Percentiles rank a stretch among this genome's conserved stretches.
phyloP scores from a whole-genome alignment of 352 stramenopile species.

The Globisporangium spiculum region DNA sequence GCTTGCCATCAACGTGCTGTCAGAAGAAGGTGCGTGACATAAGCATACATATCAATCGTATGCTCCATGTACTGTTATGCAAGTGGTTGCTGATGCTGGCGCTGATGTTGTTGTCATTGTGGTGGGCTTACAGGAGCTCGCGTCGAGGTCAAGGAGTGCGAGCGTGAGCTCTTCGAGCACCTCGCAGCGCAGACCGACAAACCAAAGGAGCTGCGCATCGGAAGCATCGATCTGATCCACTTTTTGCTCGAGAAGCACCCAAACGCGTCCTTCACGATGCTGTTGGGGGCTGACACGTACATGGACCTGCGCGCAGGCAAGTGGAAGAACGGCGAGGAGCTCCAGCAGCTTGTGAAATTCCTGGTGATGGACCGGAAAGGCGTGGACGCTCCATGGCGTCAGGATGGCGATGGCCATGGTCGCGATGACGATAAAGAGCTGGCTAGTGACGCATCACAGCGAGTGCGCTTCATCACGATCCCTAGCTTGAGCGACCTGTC shows the following conservation, averaged over 20 bases:
- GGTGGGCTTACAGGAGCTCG: slow-evolving; percentile 18
- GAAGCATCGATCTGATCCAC: slow-evolving; percentile 72
- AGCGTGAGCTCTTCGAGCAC: slow-evolving; percentile 68
- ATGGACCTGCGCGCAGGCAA: slow-evolving; percentile 77
- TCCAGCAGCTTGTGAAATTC: slow-evolving; percentile 62
- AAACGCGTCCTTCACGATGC: slow-evolving; percentile 63
- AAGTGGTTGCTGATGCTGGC: too few relatives aligned
- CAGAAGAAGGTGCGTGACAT: slow-evolving; percentile 6
- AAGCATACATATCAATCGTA: too few relatives aligned
- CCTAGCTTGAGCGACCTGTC: slow-evolving; percentile 69
- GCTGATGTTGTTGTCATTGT: not conserved
- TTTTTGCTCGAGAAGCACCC: slow-evolving; percentile 45
- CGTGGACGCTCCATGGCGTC: slow-evolving; percentile 37
- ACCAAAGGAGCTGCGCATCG: slow-evolving; percentile 41
- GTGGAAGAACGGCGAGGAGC: slow-evolving; percentile 81
- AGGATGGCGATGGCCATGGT: not conserved
- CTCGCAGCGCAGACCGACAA: slow-evolving; percentile 23
- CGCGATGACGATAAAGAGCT: not conserved
- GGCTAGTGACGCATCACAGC: slow-evolving; percentile 2
- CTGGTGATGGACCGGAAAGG: slow-evolving; percentile 74
- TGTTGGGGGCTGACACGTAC: slow-evolving; percentile 84
- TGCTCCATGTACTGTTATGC: not conserved
- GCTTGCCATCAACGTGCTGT: slow-evolving; percentile 46
- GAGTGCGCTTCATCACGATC: slow-evolving; percentile 53
- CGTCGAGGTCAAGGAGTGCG: slow-evolving; percentile 55